A percentile compares a stretch with the other conserved stretches of the same genome.
phyloP scores from a whole-genome alignment of 2,329 filamentous ascomycete species.

The Cladosporium sp. region DNA sequence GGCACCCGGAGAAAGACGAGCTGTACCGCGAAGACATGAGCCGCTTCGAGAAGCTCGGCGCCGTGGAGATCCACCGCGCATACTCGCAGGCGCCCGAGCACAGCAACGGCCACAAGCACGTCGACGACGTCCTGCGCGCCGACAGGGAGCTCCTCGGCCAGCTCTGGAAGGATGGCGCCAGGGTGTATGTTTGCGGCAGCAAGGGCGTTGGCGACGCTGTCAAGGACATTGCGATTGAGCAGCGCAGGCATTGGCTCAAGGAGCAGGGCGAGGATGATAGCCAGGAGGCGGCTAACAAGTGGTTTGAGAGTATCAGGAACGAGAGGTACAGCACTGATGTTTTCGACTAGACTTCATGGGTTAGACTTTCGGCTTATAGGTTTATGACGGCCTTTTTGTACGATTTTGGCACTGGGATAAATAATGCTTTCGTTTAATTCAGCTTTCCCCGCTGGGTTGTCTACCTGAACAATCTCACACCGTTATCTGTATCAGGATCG shows the following conservation, averaged over 20 bases:
- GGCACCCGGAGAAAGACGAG: constrained; percentile 49
- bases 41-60: constrained; percentile 55
- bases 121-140: constrained; percentile 46
- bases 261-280: constrained; percentile 35
- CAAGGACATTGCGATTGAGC: constrained; percentile 23
- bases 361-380: too few relatives aligned
- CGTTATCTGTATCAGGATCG: too few relatives aligned
- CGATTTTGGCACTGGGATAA: too few relatives aligned
- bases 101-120: constrained; percentile 47
- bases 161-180: constrained; percentile 46
- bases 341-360: constrained; percentile 14
- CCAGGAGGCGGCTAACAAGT: constrained; percentile 20
- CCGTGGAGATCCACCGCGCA: constrained; percentile 55
- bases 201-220: constrained; percentile 41
- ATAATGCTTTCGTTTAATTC: too few relatives aligned
- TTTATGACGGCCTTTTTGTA: too few relatives aligned
- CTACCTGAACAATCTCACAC: too few relatives aligned
- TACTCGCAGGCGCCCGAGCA: constrained; percentile 45
- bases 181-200: constrained; percentile 61
- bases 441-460: too few relatives aligned
- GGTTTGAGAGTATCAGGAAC: constrained; percentile 23
- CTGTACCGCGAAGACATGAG: constrained; percentile 56
- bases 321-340: constrained; percentile 23
- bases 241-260: constrained; percentile 16
- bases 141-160: constrained; percentile 41